Base-by-base conservation (phyloP, 768 basidiomycete species). In the Phanerochaete carnosa region DNA sequence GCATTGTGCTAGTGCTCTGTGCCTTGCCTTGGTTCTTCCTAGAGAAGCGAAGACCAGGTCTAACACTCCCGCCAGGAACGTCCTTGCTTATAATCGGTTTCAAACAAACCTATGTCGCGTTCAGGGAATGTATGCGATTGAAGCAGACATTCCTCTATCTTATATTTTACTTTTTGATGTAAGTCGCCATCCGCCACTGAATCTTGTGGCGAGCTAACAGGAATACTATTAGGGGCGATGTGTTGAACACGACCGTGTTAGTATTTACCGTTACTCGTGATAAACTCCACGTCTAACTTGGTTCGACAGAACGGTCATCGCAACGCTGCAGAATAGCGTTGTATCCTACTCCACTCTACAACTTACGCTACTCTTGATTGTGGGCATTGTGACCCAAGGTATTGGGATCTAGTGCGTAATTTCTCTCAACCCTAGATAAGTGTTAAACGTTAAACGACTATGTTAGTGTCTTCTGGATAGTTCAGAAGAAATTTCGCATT, bases 91-190 rank as follows among this genome's bases (percentile, higher is more conserved):
- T 85, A 0, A 78, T 90, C 46, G 89, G 89, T 5, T 84, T 88
- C 70, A 84, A 81, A 66, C 89, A 90, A 69, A 80, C 83, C 3
- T 83, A 83, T 63, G 76, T 81, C 23, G 87, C 87, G 5, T 71
- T 88, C 23, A 74, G 78, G 32, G 86, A 90, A 70, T 88, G 88
- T 66, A 71, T 86, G 73, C 79, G 79, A 39, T 75, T 89, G 57
- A 89, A 87, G 65, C 88, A 90, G 64, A 90, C 87, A 0, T 90
- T 89, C 67, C 68, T 89, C 32, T 90, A 90, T 67, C 79, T 90
- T 1, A 75, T 88, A 6, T 89, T 89, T 65, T 90, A 89, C 71
- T 90, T 90, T 71, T 76, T 90, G 28, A 89, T 91, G 87, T 86
- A 65, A 57, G 85, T 75, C 7, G 2, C 11, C 19, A n/a, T 29